Conservation (phyloP, 306 rosid species). For the Psophocarpus tetragonolobus region DNA sequence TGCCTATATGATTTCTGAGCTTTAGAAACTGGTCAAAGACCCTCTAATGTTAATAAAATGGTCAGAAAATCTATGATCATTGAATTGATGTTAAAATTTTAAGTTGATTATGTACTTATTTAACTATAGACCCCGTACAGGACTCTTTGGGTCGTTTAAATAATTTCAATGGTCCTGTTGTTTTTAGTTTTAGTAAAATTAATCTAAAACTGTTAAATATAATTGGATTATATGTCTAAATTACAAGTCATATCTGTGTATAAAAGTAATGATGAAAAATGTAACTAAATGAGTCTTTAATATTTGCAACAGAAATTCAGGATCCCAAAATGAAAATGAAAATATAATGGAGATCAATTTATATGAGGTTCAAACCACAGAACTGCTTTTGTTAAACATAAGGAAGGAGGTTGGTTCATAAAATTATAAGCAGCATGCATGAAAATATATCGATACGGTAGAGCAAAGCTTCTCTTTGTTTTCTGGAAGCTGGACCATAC, state of each 20-base stretch:
- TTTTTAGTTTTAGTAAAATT: not conserved
- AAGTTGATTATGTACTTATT: not conserved
- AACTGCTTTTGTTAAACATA: not conserved
- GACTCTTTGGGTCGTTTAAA: slow-evolving; percentile 6
- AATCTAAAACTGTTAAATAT: not conserved
- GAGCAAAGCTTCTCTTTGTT: not conserved
- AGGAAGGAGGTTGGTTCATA: not conserved
- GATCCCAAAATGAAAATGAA: slow-evolving; percentile 20
- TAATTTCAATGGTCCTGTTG: not conserved
- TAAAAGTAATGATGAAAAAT: not conserved
- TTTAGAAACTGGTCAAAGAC: not conserved
- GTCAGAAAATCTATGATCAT: slow-evolving; percentile 28
- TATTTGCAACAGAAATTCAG: slow-evolving; percentile 31
- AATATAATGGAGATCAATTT: not conserved
- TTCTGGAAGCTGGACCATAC: not conserved
- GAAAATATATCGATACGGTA: not conserved
- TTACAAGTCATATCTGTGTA: not conserved
- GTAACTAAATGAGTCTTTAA: not conserved
- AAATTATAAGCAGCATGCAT: not conserved
- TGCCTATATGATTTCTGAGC: not conserved
- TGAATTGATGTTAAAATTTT: slow-evolving; percentile 30
- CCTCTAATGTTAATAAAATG: slow-evolving; percentile 19
- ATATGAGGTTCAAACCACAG: not conserved
- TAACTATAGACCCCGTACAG: not conserved
- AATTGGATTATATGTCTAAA: not conserved